Evolutionary conservation across 495 filamentous ascomycete species (phyloP).

Genomic region (Aspergillus leporis): DNA sequence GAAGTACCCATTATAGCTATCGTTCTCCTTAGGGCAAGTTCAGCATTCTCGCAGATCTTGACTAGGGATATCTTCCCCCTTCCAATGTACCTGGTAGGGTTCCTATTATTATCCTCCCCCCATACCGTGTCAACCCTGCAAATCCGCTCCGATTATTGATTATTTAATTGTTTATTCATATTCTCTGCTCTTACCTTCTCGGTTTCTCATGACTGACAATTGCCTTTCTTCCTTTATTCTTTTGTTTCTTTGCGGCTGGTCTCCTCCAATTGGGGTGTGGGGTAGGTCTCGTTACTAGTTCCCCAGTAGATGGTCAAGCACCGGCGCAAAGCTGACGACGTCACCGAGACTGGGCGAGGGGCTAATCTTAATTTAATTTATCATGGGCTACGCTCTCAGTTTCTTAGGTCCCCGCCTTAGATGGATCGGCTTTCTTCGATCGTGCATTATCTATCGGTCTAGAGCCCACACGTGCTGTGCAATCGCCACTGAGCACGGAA

Average conservation of each 20-base stretch:
- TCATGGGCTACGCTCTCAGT: background rate
- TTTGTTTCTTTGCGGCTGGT: background rate
- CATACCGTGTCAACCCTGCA: background rate
- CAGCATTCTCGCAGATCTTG: slow-evolving; percentile 12
- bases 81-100: background rate
- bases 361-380: slow-evolving; percentile 7
- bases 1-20: background rate
- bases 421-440: slow-evolving; percentile 10
- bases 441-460: slow-evolving; percentile 11
- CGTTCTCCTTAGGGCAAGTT: background rate
- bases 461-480: slow-evolving; percentile 2
- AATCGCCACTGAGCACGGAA: background rate
- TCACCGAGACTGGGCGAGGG: slow-evolving; percentile 13
- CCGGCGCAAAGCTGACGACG: slow-evolving; percentile 12
- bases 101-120: background rate
- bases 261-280: slow-evolving; percentile 6
- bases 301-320: slow-evolving; percentile 3
- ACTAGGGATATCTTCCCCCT: slow-evolving; percentile 4
- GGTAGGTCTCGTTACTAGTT: background rate
- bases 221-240: background rate
- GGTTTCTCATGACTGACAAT: background rate
- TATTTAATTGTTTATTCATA: background rate
- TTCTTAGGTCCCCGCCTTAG: slow-evolving; percentile 3
- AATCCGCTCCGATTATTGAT: background rate
- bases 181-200: background rate